phyloP scores from a whole-genome alignment of 2,329 filamentous ascomycete species.

The Fusarium goolgardi region DNA sequence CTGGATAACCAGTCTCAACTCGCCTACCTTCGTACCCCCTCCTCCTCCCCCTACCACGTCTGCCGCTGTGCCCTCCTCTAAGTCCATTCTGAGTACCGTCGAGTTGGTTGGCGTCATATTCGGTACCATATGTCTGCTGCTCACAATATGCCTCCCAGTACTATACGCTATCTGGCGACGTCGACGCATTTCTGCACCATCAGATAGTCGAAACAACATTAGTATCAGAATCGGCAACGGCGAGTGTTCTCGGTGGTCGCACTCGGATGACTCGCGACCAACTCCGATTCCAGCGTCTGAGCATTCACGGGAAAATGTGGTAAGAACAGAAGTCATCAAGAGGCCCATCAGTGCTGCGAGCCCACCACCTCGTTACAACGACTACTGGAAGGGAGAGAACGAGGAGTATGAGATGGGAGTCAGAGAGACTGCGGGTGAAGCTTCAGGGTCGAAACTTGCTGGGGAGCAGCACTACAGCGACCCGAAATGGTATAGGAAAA shows the following conservation, averaged over 20 bases:
- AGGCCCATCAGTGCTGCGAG: not conserved
- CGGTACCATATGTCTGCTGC: not conserved
- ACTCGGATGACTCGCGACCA: not conserved
- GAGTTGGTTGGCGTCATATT: slow-evolving; percentile 8
- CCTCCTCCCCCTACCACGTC: not conserved
- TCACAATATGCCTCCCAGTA: not conserved
- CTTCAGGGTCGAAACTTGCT: not conserved
- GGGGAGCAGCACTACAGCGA: slow-evolving; percentile 3
- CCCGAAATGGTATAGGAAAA: not conserved
- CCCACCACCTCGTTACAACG: not conserved
- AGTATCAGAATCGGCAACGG: slow-evolving; percentile 1
- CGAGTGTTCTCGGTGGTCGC: slow-evolving; percentile 1
- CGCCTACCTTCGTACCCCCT: not conserved
- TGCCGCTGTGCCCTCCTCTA: not conserved
- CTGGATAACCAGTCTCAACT: not conserved
- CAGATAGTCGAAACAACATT: not conserved
- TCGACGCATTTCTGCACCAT: not conserved
- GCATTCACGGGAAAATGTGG: not conserved
- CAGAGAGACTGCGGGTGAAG: not conserved
- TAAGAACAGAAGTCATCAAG: not conserved
- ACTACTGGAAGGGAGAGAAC: not conserved
- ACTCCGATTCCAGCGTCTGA: not conserved
- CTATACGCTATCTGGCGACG: not conserved
- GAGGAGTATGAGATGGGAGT: slow-evolving; percentile 3
- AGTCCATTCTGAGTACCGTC: not conserved